Evolutionary conservation across 1,139 yeast genomes (phyloP).

Genomic region (Entelexis sorbosivorans): DNA sequence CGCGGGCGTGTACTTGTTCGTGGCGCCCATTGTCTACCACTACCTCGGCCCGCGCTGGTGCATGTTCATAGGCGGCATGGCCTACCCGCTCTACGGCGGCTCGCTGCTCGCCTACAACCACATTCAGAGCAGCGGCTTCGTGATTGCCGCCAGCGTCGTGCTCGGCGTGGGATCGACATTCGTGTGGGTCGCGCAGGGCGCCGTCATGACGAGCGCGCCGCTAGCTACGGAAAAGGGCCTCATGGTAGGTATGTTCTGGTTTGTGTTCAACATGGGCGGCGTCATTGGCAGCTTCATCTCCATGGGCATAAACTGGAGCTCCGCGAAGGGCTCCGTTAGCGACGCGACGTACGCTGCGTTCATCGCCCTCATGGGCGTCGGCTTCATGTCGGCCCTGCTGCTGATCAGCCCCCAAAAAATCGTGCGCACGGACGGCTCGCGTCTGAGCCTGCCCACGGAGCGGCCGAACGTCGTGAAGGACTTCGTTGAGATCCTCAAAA

Average conservation of each 20-base stretch:
- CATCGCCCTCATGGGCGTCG: conserved; percentile 44
- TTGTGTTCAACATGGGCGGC: conserved; percentile 53
- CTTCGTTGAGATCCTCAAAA: conserved; percentile 35
- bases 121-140: conserved; percentile 43
- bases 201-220: conserved; percentile 48
- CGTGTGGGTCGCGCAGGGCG: conserved; percentile 55
- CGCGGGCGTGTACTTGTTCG: conserved; percentile 46
- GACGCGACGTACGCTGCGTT: conserved; percentile 52
- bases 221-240: conserved; percentile 46
- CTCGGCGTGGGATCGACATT: conserved; percentile 48
- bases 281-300: conserved; percentile 49
- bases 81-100: conserved; percentile 47
- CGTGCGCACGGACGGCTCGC: conserved; percentile 43
- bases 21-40: conserved; percentile 47
- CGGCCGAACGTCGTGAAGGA: conserved; percentile 36
- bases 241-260: conserved; percentile 48
- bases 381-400: conserved; percentile 38
- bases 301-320: conserved; percentile 38
- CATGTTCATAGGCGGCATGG: conserved; percentile 45
- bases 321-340: conserved; percentile 33
- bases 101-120: conserved; percentile 42
- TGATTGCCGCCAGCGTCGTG: conserved; percentile 49
- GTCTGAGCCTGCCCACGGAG: conserved; percentile 34
- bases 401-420: conserved; percentile 45
- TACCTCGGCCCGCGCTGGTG: conserved; percentile 41